Percentiles rank a stretch among this genome's conserved stretches.
These are phyloP conservation scores for Mycena capillaripes DNA, from an alignment of 768 basidiomycete species.

Conservation along the genomic window DNA sequence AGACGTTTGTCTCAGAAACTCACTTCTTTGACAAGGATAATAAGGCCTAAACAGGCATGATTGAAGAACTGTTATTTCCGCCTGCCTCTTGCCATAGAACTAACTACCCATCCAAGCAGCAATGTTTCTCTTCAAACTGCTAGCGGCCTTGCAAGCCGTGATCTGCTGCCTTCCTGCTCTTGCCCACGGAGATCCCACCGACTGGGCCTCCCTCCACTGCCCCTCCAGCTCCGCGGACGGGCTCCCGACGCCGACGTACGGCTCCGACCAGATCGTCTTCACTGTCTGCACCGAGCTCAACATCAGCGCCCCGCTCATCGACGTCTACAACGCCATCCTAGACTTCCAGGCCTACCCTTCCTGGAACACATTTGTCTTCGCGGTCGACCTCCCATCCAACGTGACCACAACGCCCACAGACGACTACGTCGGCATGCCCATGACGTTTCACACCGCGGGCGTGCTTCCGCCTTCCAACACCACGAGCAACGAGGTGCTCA, in stretches of 20 bases:
- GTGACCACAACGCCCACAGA: constrained; percentile 18
- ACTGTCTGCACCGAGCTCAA: constrained; percentile 24
- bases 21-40: neutral
- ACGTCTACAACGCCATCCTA: constrained; percentile 21
- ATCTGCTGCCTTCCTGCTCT: constrained; percentile 8
- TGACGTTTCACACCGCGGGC: constrained; percentile 24
- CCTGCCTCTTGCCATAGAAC: constrained; percentile 3
- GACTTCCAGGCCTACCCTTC: constrained; percentile 22
- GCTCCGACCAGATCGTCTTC: constrained; percentile 18
- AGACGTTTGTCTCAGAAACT: neutral
- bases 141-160: constrained; percentile 1
- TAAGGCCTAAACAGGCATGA: neutral
- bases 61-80: too few species aligned
- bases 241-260: constrained; percentile 24
- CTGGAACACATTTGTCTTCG: constrained; percentile 23
- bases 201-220: constrained; percentile 25
- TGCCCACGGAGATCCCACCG: constrained; percentile 7
- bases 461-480: constrained; percentile 15
- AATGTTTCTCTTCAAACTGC: constrained; percentile 17
- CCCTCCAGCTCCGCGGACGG: constrained; percentile 12
- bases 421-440: constrained; percentile 20
- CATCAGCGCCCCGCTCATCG: constrained; percentile 20
- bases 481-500: constrained; percentile 22
- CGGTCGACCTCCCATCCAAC: constrained; percentile 23
- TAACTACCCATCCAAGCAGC: constrained; percentile 8